A percentile compares a stretch with the other conserved stretches of the same genome.
Conservation (phyloP, 2,329 filamentous ascomycete genomes). For the Cercospora sp. region DNA sequence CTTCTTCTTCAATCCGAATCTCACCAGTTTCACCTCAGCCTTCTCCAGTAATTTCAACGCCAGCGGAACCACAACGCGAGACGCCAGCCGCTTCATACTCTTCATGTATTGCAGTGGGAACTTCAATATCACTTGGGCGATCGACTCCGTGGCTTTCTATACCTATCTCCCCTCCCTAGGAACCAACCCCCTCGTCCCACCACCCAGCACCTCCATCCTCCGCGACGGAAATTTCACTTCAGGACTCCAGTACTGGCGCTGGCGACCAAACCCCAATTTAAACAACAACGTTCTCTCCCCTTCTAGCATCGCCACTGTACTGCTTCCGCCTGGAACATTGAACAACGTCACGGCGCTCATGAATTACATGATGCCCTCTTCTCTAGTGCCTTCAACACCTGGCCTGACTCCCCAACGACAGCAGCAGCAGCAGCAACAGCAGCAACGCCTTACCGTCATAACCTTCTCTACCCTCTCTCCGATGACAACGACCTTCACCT, state of each 20-base stretch:
- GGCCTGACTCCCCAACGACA: neutral
- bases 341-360: neutral
- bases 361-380: neutral
- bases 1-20: neutral
- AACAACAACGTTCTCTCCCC: neutral
- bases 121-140: slow-evolving; percentile 7
- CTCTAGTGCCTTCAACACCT: neutral
- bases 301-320: neutral
- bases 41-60: slow-evolving; percentile 7
- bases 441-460: neutral
- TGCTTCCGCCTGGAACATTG: neutral
- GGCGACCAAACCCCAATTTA: neutral
- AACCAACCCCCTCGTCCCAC: neutral
- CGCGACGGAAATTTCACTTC: slow-evolving; percentile 4
- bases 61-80: slow-evolving; percentile 2
- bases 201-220: neutral
- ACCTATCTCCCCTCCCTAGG: neutral
- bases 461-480: slow-evolving; percentile 3
- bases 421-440: neutral
- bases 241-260: neutral
- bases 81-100: slow-evolving; percentile 1
- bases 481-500: neutral
- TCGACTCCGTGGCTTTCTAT: neutral
- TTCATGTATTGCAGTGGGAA: slow-evolving; percentile 8
- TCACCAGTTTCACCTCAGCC: neutral